These are phyloP conservation scores for Colletotrichum trifolii DNA, from an alignment of 2,329 filamentous ascomycete species.

Conservation along the genomic window DNA sequence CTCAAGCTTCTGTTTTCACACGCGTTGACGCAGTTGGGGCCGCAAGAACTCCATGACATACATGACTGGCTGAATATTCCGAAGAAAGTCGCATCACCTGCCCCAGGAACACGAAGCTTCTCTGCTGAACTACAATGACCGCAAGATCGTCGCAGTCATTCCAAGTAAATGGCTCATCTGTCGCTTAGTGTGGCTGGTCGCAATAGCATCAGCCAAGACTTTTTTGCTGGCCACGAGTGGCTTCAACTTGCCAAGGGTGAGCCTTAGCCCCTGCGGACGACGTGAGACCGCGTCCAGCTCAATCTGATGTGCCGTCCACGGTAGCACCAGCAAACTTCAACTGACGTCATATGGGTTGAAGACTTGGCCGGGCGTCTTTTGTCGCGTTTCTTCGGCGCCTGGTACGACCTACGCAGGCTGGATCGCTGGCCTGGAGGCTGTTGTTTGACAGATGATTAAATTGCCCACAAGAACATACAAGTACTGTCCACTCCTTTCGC, in stretches of 20 bases:
- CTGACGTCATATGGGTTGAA: constrained; percentile 21
- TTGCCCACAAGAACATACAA: not conserved
- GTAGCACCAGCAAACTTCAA: constrained; percentile 1
- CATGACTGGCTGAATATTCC: not conserved
- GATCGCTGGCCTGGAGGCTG: too few species aligned
- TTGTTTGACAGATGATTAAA: too few species aligned
- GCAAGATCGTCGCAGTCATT: not conserved
- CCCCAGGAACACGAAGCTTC: not conserved
- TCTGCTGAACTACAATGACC: not conserved
- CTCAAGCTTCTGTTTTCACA: not conserved
- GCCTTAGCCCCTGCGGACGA: not conserved
- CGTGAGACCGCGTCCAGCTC: not conserved
- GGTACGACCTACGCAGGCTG: constrained; percentile 3
- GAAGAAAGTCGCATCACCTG: not conserved
- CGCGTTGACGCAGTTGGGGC: not conserved
- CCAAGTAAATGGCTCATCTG: not conserved
- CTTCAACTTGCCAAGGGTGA: not conserved
- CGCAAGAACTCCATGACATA: not conserved
- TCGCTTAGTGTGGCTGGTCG: constrained; percentile 15
- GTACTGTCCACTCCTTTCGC: not conserved
- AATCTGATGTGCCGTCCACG: not conserved
- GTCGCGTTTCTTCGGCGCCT: not conserved
- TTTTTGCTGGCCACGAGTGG: constrained; percentile 28
- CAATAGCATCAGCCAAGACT: constrained; percentile 32
- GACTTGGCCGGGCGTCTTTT: constrained; percentile 10